Evolutionary conservation across 2,329 filamentous ascomycete genomes (phyloP), one percentile per base, ranked within the genome.

Genomic region (Metarhizium sp.): DNA sequence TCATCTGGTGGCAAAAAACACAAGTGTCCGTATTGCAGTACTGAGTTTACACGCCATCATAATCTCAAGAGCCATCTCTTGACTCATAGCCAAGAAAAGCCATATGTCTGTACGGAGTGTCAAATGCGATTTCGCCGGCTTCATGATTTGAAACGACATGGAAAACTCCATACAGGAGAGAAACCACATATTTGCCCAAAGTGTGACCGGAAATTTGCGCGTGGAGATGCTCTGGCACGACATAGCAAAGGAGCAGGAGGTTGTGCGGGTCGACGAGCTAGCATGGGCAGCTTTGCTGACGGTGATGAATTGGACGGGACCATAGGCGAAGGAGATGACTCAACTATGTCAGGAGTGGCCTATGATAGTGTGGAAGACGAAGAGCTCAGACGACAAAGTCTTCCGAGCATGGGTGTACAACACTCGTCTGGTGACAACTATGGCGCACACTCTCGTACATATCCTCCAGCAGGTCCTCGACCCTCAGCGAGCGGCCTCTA

Each of bases 31-130:
- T 96, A 95, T 70, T 99, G 94, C 77, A 84, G 90, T 43, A 96
- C 94, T 5, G 94, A 96, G 66, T 99, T 99, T 63, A 99, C 94
- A 32, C 84, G 94, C 48, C 94, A 97, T 68, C 94, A 97, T 69
- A 97, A 99, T 66, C 81, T 97, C 32, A 99, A 97, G 74, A 96
- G 91, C 63, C 94, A 99, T 73, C 80, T 99, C 56, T 82, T 99
- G 67, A 97, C 94, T 0, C 94, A 97, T 71, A 96, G 92, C 65
- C 92, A 99, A 76, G 94, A 99, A 71, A 99, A 99, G 72, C 94
- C 94, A 0, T 99, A 94, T 67, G 83, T 94, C 32, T 99, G 94
- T 68, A 86, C 90, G 59, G 90, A 89, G n/a, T 99, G 94, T 69
- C 84, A 92, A 63, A 89, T 94, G 70, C 85, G 92, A 53, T 99